These are phyloP conservation scores for Coffea eugenioides DNA, from an alignment of 257 asterid species.

Conservation along the genomic window DNA sequence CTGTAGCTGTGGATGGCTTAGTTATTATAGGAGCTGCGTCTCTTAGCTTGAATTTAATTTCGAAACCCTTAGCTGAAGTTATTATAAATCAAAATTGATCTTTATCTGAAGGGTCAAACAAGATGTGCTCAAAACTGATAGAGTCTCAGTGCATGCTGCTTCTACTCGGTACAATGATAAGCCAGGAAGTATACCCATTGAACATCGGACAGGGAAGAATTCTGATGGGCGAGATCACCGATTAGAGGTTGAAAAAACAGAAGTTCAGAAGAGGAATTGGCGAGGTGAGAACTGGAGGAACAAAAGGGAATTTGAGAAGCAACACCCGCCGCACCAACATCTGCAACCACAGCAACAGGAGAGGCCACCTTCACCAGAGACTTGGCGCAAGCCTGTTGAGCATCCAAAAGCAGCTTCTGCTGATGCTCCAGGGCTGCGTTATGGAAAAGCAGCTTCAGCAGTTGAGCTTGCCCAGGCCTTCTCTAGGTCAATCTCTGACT, in stretches of 20 bases:
- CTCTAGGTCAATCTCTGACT: constrained; percentile 69
- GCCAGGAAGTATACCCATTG: constrained; percentile 35
- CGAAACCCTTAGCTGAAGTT: not conserved
- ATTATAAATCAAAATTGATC: not conserved
- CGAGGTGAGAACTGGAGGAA: constrained; percentile 62
- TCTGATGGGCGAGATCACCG: constrained; percentile 65
- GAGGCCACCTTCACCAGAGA: constrained; percentile 85
- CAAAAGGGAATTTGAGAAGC: constrained; percentile 44
- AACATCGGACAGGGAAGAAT: constrained; percentile 43
- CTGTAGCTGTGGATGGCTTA: not conserved
- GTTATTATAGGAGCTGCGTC: not conserved
- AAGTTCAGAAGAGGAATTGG: constrained; percentile 57
- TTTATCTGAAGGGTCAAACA: constrained; percentile 51
- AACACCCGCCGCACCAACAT: constrained; percentile 33
- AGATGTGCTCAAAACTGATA: constrained; percentile 46
- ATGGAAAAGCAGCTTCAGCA: constrained; percentile 83
- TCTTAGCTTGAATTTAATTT: not conserved
- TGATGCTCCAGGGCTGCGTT: constrained; percentile 42
- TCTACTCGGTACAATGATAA: constrained; percentile 43
- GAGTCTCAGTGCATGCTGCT: constrained; percentile 25
- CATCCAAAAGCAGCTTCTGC: constrained; percentile 39
- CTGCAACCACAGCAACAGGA: constrained; percentile 46
- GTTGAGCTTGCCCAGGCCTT: constrained; percentile 94
- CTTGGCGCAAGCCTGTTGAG: constrained; percentile 84
- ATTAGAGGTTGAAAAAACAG: constrained; percentile 52